Percentiles rank a stretch among this genome's conserved stretches.
Conservation (phyloP, 129 eudicot genomes). For the Scalesia atractyloides region DNA sequence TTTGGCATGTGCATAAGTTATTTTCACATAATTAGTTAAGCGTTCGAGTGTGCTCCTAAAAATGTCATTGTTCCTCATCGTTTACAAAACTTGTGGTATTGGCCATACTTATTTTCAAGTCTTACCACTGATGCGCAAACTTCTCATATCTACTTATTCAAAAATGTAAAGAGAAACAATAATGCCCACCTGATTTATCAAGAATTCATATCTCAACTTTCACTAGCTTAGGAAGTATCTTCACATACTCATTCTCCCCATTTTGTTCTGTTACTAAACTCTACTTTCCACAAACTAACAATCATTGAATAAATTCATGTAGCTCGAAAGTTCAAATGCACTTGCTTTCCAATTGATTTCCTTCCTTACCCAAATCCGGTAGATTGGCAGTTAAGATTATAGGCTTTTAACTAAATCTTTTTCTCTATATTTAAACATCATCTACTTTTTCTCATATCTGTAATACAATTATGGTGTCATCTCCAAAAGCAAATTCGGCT, state of each 20-base stretch:
- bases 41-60: constrained; percentile 8
- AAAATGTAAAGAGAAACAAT: constrained; percentile 20
- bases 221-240: constrained; percentile 30
- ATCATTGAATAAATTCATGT: constrained; percentile 17
- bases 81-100: constrained; percentile 5
- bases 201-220: constrained; percentile 28
- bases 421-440: background rate
- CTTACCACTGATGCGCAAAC: constrained; percentile 23
- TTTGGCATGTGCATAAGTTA: background rate
- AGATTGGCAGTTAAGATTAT: background rate
- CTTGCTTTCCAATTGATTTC: constrained; percentile 10
- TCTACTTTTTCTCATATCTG: constrained; percentile 23
- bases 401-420: constrained; percentile 8
- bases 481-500: background rate
- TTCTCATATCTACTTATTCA: constrained; percentile 11
- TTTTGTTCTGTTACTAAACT: constrained; percentile 6
- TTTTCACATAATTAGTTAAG: background rate
- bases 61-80: constrained; percentile 6
- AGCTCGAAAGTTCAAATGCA: constrained; percentile 2
- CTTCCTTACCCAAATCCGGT: constrained; percentile 10
- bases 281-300: constrained; percentile 20
- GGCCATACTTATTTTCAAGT: constrained; percentile 12
- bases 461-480: constrained; percentile 1
- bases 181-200: constrained; percentile 13
- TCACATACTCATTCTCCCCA: constrained; percentile 31